Evolutionary conservation across 2,329 filamentous ascomycete genomes (phyloP), one percentile per base, ranked within the genome.

Genomic region (Neopestalotiopsis sp.): DNA sequence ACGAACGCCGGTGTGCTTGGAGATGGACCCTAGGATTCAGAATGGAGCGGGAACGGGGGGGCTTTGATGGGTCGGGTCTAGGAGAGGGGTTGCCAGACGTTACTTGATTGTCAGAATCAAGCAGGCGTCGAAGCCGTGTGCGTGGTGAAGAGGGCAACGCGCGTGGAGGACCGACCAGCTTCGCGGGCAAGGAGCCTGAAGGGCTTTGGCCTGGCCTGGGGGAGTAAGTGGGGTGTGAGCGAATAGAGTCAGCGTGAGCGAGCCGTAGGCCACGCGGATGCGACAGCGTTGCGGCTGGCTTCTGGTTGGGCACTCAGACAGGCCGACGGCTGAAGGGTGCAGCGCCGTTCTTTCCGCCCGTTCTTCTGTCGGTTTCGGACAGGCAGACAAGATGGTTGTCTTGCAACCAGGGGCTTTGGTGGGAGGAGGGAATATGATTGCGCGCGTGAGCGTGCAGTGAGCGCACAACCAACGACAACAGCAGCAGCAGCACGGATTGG

Each of bases 111-210:
- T 38, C 34, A 67, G 56, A 67, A 40, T 20, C 17, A 59, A 61
- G 20, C 56, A 67, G 58, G 65, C 65, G 53, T 67, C 65, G 32
- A 34, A 56, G 24, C 49, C 13, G 65, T 13, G 59, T 40, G 65
- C 65, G 65, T 67, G 53, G 65, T 67, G 58, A 67, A 42, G 38
- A 59, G 56, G 38, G 56, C 65, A 38, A 56, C 53, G 40, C 65
- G 58, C 53, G 53, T 56, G 30, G 49, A 38, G n/a, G 24, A 45
- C n/a, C 38, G 10, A 67, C 65, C 34, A 20, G 61, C 20, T 24
- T 66, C 20, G n/a, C 38, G 65, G 65, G 32, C 56, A 53, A 67
- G 34, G 45, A 66, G 64, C 10, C 57, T 30, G 30, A 67, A 67
- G 65, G 65, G 28, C 34, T 61, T 61, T 59, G 34, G 34, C 34